phyloP scores from a whole-genome alignment of 2,329 filamentous ascomycete species.

The Aspergillus ochraceoroseus region DNA sequence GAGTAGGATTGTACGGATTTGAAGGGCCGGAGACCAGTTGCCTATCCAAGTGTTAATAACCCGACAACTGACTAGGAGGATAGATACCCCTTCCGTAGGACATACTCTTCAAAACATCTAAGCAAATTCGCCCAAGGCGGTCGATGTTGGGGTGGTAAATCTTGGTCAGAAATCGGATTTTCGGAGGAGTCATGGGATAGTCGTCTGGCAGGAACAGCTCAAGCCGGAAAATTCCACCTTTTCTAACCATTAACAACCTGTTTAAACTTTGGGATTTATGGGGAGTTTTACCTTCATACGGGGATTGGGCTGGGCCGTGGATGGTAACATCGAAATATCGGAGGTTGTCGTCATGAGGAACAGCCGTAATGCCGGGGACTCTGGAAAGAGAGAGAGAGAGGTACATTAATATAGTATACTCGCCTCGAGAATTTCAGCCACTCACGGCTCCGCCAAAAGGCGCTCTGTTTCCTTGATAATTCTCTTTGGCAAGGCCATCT shows the following conservation, averaged over 20 bases:
- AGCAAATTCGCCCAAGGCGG: constrained; percentile 90
- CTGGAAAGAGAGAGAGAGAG: constrained; percentile 45
- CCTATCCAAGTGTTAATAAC: constrained; percentile 50
- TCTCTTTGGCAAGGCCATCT: constrained; percentile 78
- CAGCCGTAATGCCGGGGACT: constrained; percentile 90
- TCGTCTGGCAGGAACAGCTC: constrained; percentile 97
- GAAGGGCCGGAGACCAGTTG: constrained; percentile 97
- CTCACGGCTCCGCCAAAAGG: constrained; percentile 92
- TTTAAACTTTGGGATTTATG: background rate
- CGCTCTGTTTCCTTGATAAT: constrained; percentile 99
- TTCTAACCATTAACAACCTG: constrained; percentile 10
- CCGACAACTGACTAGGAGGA: background rate
- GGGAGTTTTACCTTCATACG: constrained; percentile 72
- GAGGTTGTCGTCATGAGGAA: constrained; percentile 95
- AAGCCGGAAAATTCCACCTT: constrained; percentile 85
- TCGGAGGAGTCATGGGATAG: constrained; percentile 98
- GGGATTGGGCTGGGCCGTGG: constrained; percentile 83
- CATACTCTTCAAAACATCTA: constrained; percentile 94
- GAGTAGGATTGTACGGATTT: constrained; percentile 96
- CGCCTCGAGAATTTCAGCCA: background rate
- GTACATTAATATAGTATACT: constrained; percentile 10
- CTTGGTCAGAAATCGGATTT: constrained; percentile 97
- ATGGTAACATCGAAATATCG: constrained; percentile 98
- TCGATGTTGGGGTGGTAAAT: constrained; percentile 99
- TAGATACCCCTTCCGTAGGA: constrained; percentile 5